These are phyloP conservation scores for Vigna trinervia DNA, from an alignment of 306 rosid species.

Conservation along the genomic window DNA sequence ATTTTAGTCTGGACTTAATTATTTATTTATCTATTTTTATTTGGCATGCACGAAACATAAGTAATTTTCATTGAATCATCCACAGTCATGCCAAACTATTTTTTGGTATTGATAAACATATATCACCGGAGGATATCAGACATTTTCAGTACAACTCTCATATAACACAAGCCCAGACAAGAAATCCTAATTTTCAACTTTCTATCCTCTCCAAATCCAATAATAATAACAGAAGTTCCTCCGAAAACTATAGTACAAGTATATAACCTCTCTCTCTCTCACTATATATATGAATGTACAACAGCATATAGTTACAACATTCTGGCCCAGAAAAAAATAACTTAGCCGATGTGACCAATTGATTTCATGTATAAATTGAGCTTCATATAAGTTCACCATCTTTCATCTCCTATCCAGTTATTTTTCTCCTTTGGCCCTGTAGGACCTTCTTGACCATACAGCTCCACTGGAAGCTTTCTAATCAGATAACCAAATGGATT, in stretches of 20 bases:
- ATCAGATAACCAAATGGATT: constrained; percentile 34
- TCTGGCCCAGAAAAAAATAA: background rate
- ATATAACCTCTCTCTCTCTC: background rate
- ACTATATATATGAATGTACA: background rate
- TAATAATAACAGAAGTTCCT: background rate
- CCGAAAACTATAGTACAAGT: constrained; percentile 15
- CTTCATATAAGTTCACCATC: constrained; percentile 46
- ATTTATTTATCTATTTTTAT: background rate
- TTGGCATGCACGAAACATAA: background rate
- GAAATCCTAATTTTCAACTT: background rate
- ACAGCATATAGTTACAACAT: constrained; percentile 37
- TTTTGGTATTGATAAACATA: background rate
- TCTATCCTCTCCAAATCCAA: background rate
- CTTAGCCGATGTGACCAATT: constrained; percentile 17
- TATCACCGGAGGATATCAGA: background rate
- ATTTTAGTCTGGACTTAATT: too few species aligned
- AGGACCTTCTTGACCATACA: constrained; percentile 60
- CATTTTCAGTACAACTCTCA: background rate
- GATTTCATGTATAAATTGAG: background rate
- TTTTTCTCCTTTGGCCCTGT: constrained; percentile 59
- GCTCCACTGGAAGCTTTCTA: constrained; percentile 52
- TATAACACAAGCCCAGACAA: background rate
- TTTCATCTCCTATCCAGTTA: constrained; percentile 59
- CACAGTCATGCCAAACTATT: background rate
- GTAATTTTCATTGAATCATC: background rate